Base-by-base conservation (phyloP, 257 asterid species). In the Fraxinus americana region DNA sequence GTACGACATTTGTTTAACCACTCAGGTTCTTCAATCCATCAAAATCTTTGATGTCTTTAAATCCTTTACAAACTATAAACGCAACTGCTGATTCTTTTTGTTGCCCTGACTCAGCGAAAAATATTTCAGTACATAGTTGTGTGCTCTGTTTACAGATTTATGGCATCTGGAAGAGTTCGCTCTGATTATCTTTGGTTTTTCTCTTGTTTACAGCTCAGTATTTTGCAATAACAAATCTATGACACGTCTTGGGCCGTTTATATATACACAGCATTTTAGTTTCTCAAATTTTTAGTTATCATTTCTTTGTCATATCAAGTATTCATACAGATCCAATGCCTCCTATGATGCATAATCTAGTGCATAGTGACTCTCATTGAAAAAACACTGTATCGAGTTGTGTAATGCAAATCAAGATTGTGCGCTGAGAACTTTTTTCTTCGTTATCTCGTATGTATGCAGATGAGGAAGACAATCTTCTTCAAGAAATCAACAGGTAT, bases 401-500 rank as follows among this genome's bases (percentile, higher is more conserved):
- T 27, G 48, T 39, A 70, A 23, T 43, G 48, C 35, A 32, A 67
- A 38, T 54, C 17, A 14, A 65, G 27, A n/a, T 39, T 57, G 25
- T 30, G 10, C 68, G 54, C 70, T 52, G 14, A 35, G 50, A 21
- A 48, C 48, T n/a, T 74, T 75, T 59, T 59, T 70, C 10, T 66
- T 71, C 43, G 67, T 36, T 16, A 72, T 71, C 63, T 83, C 4
- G 14, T 59, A 73, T 54, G 8, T 39, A 29, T 54, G 79, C 91
- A 94, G 98, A 94, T 17, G 95, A 89, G 80, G 96, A 93, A 73
- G 92, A 92, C 78, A 83, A 76, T 63, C 98, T 92, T 78, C 78
- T 90, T 1, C 89, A 63, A 70, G 93, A 91, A 74, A 89, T 92
- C 25, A 91, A 94, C 87, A 89, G 82, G 80, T 94, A 92, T 85